These are phyloP conservation scores for Berberis thunbergii DNA, from an alignment of 164 flowering plant species.

Conservation along the genomic window DNA sequence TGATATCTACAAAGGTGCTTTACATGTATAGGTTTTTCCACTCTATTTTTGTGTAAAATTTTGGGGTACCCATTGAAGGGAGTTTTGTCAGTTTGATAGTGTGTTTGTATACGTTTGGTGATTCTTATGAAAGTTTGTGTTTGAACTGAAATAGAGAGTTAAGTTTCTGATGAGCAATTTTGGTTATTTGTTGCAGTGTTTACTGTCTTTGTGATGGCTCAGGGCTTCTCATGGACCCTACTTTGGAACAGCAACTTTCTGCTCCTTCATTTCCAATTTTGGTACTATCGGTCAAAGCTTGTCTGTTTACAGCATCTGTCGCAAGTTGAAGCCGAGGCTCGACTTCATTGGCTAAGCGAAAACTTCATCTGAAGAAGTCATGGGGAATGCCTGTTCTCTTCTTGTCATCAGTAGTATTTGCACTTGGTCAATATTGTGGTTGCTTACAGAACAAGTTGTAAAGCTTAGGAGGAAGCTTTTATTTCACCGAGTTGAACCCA, in stretches of 20 bases:
- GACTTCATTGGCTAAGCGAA: slow-evolving; percentile 49
- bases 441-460: slow-evolving; percentile 86
- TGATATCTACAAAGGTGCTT: no score
- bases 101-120: no score
- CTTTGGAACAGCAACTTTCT: slow-evolving; percentile 71
- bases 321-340: slow-evolving; percentile 47
- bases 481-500: slow-evolving; percentile 75
- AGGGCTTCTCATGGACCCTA: slow-evolving; percentile 89
- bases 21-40: no score
- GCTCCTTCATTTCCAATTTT: slow-evolving; percentile 63
- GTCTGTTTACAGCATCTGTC: slow-evolving; percentile 60
- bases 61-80: no score
- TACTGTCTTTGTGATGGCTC: slow-evolving; percentile 75
- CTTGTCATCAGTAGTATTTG: slow-evolving; percentile 84
- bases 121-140: background rate
- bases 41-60: no score
- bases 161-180: background rate
- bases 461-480: slow-evolving; percentile 80
- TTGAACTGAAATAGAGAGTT: background rate
- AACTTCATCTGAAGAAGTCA: slow-evolving; percentile 81
- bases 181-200: slow-evolving; percentile 38
- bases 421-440: slow-evolving; percentile 90
- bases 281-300: slow-evolving; percentile 75
- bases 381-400: slow-evolving; percentile 99
- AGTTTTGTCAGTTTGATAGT: no score